Conservation (phyloP, 140 eudicot species). For the Bidens hawaiensis region DNA sequence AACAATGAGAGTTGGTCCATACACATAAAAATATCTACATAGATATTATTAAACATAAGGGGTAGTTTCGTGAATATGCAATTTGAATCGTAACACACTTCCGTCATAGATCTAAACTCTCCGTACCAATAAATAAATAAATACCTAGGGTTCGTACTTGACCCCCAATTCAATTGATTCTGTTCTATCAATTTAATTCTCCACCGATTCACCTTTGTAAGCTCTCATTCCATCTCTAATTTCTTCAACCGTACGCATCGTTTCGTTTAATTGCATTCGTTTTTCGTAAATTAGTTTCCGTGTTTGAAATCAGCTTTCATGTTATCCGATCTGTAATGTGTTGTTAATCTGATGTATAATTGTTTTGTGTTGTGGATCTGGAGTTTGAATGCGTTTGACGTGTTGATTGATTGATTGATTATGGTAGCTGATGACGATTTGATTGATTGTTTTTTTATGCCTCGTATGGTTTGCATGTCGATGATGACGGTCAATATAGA, state of each 20-base stretch:
- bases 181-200: neutral
- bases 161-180: too few relatives aligned
- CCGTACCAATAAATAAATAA: too few relatives aligned
- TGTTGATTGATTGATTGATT: conserved; percentile 9
- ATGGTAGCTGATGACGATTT: conserved; percentile 7
- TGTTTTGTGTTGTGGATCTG: conserved; percentile 14
- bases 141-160: conserved; percentile 13
- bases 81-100: too few relatives aligned
- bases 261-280: neutral
- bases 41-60: too few relatives aligned
- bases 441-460: neutral
- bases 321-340: conserved; percentile 16
- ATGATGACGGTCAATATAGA: neutral
- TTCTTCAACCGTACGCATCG: neutral
- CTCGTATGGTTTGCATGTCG: conserved; percentile 9
- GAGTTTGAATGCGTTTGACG: conserved; percentile 1
- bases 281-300: neutral
- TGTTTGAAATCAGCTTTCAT: conserved; percentile 5
- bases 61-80: too few relatives aligned
- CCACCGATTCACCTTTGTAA: conserved; percentile 11
- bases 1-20: too few relatives aligned
- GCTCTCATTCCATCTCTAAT: neutral
- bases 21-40: too few relatives aligned
- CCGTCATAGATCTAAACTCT: too few relatives aligned
- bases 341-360: neutral